Evolutionary conservation across 2,329 filamentous ascomycete genomes (phyloP).

Genomic region (Monilinia fructigena): DNA sequence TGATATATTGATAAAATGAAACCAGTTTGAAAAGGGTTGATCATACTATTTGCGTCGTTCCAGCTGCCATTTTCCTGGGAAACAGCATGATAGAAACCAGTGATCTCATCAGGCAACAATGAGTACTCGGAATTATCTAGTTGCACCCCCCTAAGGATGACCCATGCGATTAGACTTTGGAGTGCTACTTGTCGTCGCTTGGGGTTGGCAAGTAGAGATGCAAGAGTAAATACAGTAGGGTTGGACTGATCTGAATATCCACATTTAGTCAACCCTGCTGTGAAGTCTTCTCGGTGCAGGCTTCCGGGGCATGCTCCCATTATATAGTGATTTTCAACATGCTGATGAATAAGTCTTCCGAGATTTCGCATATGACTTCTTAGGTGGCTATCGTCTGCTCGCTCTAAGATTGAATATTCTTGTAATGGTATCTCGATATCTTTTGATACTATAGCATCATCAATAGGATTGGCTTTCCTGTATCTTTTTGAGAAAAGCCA

Average conservation of each 20-base stretch:
- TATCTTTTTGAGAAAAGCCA: background rate
- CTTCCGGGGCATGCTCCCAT: background rate
- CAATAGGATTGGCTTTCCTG: no score
- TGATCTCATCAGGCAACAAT: slow-evolving; percentile 15
- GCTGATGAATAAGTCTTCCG: slow-evolving; percentile 42
- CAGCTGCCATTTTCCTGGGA: background rate
- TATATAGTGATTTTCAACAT: slow-evolving; percentile 46
- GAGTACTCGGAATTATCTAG: slow-evolving; percentile 10
- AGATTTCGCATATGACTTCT: slow-evolving; percentile 40
- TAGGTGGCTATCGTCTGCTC: slow-evolving; percentile 43
- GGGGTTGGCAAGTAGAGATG: slow-evolving; percentile 12
- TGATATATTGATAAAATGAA: background rate
- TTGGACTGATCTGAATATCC: slow-evolving; percentile 10
- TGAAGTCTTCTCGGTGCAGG: background rate
- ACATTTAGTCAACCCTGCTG: background rate
- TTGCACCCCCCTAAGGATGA: slow-evolving; percentile 3
- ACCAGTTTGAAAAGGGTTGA: background rate
- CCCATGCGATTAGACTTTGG: slow-evolving; percentile 7
- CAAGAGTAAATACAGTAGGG: background rate
- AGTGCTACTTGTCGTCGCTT: slow-evolving; percentile 11
- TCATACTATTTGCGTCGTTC: background rate
- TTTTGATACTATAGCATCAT: background rate
- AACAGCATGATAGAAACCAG: slow-evolving; percentile 1
- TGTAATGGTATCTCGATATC: background rate
- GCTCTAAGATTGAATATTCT: slow-evolving; percentile 42